phyloP scores from a whole-genome alignment of 1,139 yeast genomes.

The Protomyces lactucae-debilis region DNA sequence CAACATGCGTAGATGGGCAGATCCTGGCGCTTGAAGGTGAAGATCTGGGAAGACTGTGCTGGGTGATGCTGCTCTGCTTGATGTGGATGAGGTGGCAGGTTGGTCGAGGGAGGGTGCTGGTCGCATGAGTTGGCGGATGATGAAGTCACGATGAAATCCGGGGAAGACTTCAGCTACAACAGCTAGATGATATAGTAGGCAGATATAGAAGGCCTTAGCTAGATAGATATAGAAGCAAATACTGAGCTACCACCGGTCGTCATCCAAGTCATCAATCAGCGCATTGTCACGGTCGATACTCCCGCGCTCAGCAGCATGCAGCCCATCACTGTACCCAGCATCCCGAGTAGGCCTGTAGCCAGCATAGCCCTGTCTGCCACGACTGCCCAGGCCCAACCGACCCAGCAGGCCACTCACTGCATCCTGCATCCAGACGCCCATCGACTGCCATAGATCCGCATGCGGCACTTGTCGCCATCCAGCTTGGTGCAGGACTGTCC shows the following conservation, averaged over 20 bases:
- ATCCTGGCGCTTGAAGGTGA: no score
- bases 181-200: not conserved
- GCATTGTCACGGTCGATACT: slow-evolving; percentile 20
- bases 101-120: no score
- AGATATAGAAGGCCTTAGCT: not conserved
- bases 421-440: slow-evolving; percentile 1
- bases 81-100: no score
- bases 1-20: no score
- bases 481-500: slow-evolving; percentile 22
- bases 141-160: no score
- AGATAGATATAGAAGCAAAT: not conserved
- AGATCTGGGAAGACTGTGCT: no score
- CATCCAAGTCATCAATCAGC: slow-evolving; percentile 23
- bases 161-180: no score
- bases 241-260: slow-evolving; percentile 17
- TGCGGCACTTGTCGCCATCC: slow-evolving; percentile 29
- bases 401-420: slow-evolving; percentile 4
- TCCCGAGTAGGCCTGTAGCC: not conserved
- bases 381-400: not conserved
- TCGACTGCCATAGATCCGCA: slow-evolving; percentile 25
- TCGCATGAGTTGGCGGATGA: no score
- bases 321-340: not conserved
- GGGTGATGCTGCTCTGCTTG: no score
- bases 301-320: slow-evolving; percentile 6
- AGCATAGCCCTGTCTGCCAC: not conserved